Conservation (phyloP, 73 alveolate genomes). For the Tetrahymena thermophila region DNA sequence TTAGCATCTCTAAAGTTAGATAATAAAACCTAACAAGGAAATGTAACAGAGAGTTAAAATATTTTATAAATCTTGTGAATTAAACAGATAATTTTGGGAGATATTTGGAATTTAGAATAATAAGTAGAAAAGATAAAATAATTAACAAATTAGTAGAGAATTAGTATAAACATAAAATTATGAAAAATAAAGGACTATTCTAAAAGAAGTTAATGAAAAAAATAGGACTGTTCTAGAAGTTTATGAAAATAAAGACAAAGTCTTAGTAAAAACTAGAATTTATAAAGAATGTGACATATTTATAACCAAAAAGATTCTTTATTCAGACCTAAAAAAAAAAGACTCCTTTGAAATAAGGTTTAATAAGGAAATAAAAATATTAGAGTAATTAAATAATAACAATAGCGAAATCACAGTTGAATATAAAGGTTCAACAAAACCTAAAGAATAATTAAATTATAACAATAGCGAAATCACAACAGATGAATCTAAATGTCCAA, state of each 20-base stretch:
- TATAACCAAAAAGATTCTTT: too few relatives aligned
- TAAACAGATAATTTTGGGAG: neutral
- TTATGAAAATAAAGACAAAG: neutral
- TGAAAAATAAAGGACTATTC: too few relatives aligned
- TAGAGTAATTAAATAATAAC: too few relatives aligned
- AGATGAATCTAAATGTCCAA: neutral
- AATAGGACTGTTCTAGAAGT: neutral
- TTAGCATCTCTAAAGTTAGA: neutral
- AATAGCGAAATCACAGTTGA: neutral
- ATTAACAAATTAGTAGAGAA: too few relatives aligned
- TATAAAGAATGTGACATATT: too few relatives aligned
- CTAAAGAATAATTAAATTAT: too few relatives aligned
- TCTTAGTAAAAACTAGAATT: neutral
- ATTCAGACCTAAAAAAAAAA: too few relatives aligned
- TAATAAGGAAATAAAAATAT: neutral
- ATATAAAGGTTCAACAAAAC: neutral
- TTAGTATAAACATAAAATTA: too few relatives aligned
- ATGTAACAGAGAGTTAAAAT: neutral
- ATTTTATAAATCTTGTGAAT: neutral
- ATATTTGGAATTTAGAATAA: too few relatives aligned
- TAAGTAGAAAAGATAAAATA: too few relatives aligned
- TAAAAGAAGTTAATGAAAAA: too few relatives aligned
- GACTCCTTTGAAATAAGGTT: neutral
- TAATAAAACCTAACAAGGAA: neutral
- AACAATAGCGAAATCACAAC: neutral